Base-by-base conservation (phyloP, 192 early-diverging fungal species). In the Umbelopsis isabellina region DNA sequence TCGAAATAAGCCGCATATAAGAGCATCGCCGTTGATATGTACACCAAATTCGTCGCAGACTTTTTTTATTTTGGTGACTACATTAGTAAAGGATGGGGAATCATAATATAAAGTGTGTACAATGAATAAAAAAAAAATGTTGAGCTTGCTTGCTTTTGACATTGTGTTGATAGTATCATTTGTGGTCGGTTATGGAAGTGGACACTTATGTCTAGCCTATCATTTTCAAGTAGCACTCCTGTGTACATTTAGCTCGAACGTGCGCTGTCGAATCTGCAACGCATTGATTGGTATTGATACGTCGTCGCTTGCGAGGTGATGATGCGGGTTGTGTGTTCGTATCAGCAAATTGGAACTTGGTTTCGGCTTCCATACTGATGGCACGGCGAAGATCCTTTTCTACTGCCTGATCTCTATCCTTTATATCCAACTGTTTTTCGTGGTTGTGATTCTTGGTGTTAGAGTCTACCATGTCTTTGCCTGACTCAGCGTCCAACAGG, bases 201-300 rank as follows among this genome's bases (percentile, higher is more conserved):
- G 48, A 16, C 37, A 10, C 0, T 10, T 49, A 10, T 49, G 15
- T 21, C 33, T 58, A 58, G 18, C 55, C 55, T 27, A 61, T 61
- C 55, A 61, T 61, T 16, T 61, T 16, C 25, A 61, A 35, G 18
- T 61, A 61, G 25, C 55, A 61, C 0, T 25, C 25, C 13, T 61
- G 55, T 35, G 55, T 61, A 61, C 55, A 61, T 61, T 61, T 61
- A 16, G 55, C 33, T 61, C 55, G 55, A 27, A 18, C 2, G 55
- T 61, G 55, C 27, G 55, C 27, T 2, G 55, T 61, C 18, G 27
- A 61, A 35, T 30, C 30, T 35, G 55, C 55, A 61, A 61, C 30
- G 27, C 55, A 61, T 61, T 61, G 55, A n/a, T 25, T 25, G 33
- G 33, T 30, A 25, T 18, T 35, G 30, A 33, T 61, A 35, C 55